Conservation (phyloP, 2,329 filamentous ascomycete genomes). For the Paecilomyces sp. region DNA sequence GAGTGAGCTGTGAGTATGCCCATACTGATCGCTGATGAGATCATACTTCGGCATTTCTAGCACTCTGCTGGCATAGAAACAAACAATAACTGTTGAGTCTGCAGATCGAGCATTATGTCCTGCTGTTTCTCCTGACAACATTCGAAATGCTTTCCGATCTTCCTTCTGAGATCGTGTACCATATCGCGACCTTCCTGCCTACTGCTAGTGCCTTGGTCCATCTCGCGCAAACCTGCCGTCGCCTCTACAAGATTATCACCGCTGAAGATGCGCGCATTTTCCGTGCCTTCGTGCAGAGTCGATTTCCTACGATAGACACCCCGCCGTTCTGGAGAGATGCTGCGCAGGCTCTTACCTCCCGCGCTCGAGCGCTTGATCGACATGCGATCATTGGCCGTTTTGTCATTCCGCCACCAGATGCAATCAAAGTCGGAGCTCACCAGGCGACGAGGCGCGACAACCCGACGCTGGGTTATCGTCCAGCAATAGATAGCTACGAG, state of each 20-base stretch:
- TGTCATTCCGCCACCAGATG: slow-evolving; percentile 39
- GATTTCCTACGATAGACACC: slow-evolving; percentile 40
- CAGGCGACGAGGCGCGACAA: slow-evolving; percentile 39
- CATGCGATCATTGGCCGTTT: slow-evolving; percentile 50
- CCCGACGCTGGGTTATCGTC: slow-evolving; percentile 49
- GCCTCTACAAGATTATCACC: slow-evolving; percentile 38
- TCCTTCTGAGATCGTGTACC: slow-evolving; percentile 38
- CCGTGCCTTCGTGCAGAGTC: slow-evolving; percentile 39
- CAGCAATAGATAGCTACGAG: slow-evolving; percentile 53
- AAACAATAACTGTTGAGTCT: not conserved
- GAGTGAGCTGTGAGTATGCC: not conserved
- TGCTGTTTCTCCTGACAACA: not conserved
- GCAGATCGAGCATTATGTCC: not conserved
- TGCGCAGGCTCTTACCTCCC: slow-evolving; percentile 48
- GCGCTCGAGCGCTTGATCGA: slow-evolving; percentile 51
- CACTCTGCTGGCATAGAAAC: not conserved
- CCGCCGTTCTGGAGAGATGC: slow-evolving; percentile 42
- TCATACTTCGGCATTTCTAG: not conserved
- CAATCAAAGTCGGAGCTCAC: slow-evolving; percentile 28
- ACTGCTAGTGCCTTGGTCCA: slow-evolving; percentile 37
- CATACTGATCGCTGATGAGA: not conserved
- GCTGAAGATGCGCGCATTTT: slow-evolving; percentile 43
- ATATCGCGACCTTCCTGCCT: slow-evolving; percentile 36
- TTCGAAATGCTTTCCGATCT: slow-evolving; percentile 25
- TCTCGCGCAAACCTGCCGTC: slow-evolving; percentile 40